Base-by-base conservation (phyloP, 169 alveolate species). In the Plasmodium coatneyi region DNA sequence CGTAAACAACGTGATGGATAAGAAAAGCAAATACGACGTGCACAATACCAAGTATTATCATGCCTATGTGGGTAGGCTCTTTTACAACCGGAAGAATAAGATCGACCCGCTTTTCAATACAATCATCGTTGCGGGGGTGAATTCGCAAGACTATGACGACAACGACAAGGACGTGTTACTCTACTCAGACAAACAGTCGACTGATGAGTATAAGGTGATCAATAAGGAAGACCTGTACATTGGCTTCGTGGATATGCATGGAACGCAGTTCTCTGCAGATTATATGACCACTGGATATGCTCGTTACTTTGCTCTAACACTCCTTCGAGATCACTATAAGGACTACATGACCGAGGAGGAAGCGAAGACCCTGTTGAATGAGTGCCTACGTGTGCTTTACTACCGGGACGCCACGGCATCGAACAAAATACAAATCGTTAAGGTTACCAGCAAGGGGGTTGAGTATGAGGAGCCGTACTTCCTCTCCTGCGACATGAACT, bases 301-400 rank as follows among this genome's bases (percentile, higher is more conserved):
- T 10, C 93, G 95, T 19, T 95, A 95, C 70, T 91, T 92, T 49
- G 97, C 96, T 34, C 16, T 95, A 12, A 92, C 97, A 10, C 49
- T 95, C n/a, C 83, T 95, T 30, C 82, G 97, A 90, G 84, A 95
- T 54, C 86, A 83, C 28, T 95, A 86, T 49, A 90, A 74, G 72
- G 95, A 95, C 49, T 92, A 92, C 66, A 95, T 95, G 96, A 80
- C 89, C n/a, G 92, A 92, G 74, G 95, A 95, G n/a, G 95, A 95
- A 78, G 97, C 97, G 5, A 91, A 92, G 14, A 34, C 6, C 25
- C 76, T 95, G 41, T 36, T 95, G 52, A 95, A 92, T 74, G 97
- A 95, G 49, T 95, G 97, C 7, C 87, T 95, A 82, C 90, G 80
- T 56, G 81, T 93, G 22, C 90, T 90, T 34, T 90, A 71, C 52